phyloP scores from a whole-genome alignment of 345 rosid genomes.

The Carallia brachiata region DNA sequence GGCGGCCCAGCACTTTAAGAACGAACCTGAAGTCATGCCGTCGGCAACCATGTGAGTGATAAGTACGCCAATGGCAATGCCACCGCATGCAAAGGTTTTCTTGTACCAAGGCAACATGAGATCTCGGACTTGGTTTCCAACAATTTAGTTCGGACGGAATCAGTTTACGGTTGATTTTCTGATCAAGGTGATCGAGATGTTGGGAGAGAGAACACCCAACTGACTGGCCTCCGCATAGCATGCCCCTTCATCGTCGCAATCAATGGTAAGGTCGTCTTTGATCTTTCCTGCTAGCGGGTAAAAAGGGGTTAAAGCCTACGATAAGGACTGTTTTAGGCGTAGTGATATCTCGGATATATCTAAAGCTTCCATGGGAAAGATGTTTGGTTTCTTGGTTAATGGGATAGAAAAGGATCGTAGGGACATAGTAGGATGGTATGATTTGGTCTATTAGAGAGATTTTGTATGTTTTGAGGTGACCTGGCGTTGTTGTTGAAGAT shows the following conservation, averaged over 20 bases:
- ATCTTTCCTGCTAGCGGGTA: constrained; percentile 14
- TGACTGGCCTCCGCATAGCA: constrained; percentile 7
- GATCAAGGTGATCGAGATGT: constrained; percentile 12
- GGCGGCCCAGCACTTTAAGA: constrained; percentile 20
- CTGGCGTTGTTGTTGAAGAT: constrained; percentile 15
- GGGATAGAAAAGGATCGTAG: not conserved
- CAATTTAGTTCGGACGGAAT: not conserved
- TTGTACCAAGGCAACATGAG: constrained; percentile 14
- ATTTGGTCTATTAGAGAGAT: constrained; percentile 13
- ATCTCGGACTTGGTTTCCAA: not conserved
- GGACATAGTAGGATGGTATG: not conserved
- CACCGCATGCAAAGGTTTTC: constrained; percentile 38
- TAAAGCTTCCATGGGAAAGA: not conserved
- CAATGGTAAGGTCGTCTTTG: constrained; percentile 5
- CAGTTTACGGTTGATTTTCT: not conserved
- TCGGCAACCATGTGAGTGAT: constrained; percentile 45
- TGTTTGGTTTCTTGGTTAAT: not conserved
- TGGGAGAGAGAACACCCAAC: not conserved
- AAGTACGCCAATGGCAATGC: constrained; percentile 32
- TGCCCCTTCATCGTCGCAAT: constrained; percentile 9
- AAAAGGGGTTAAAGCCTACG: constrained; percentile 7
- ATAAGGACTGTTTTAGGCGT: constrained; percentile 14
- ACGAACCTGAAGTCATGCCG: constrained; percentile 29
- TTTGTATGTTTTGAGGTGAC: constrained; percentile 9
- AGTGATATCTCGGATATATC: not conserved